Conservation (phyloP, 2,329 filamentous ascomycete genomes). For the Fulvia fulva region DNA sequence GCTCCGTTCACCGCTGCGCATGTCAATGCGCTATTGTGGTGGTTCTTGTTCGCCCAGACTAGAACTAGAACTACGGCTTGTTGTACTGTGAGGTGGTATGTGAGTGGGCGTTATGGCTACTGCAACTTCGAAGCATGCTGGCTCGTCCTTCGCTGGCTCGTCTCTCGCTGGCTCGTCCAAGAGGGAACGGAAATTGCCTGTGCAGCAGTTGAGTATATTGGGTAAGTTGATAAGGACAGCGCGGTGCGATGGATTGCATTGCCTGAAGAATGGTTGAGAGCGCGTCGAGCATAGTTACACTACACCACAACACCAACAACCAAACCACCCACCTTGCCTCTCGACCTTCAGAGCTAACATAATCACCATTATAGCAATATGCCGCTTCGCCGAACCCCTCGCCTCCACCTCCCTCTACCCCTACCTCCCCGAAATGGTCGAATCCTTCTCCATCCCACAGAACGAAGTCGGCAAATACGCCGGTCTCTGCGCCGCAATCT, state of each 20-base stretch:
- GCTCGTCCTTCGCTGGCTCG: constrained; percentile 36
- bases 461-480: constrained; percentile 77
- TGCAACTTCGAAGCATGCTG: constrained; percentile 24
- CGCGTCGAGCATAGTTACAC: background rate
- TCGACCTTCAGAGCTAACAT: background rate
- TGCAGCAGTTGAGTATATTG: constrained; percentile 72
- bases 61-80: background rate
- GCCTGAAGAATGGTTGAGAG: background rate
- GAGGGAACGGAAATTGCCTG: constrained; percentile 58
- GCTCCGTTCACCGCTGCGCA: background rate
- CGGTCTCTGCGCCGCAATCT: constrained; percentile 80
- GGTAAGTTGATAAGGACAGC: constrained; percentile 44
- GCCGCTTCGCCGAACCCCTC: constrained; percentile 86
- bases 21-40: background rate
- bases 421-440: constrained; percentile 87
- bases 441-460: constrained; percentile 67
- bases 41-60: too few relatives aligned
- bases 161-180: constrained; percentile 37
- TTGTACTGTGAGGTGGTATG: too few relatives aligned
- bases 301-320: background rate
- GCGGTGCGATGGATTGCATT: background rate
- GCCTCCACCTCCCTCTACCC: constrained; percentile 89
- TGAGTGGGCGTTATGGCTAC: background rate
- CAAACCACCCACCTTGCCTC: background rate
- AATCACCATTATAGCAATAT: constrained; percentile 67